Conservation (phyloP, 805 yeast species). For the Starmerella geochares region DNA sequence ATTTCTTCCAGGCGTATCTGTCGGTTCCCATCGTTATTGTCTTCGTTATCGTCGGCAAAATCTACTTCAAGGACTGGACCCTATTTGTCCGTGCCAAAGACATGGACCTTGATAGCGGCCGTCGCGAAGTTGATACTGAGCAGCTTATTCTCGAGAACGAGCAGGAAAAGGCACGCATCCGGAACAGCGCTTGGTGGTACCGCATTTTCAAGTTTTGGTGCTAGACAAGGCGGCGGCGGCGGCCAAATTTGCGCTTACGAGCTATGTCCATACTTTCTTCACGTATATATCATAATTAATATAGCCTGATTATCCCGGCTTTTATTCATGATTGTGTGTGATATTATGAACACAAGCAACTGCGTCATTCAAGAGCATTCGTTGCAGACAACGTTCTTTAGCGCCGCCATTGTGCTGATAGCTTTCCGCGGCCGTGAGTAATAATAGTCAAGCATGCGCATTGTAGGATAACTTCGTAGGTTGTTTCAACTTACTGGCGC, state of each 20-base stretch:
- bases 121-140: conserved; percentile 42
- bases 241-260: neutral
- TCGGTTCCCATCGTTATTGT: conserved; percentile 38
- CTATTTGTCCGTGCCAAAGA: conserved; percentile 40
- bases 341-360: too few species aligned
- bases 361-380: too few species aligned
- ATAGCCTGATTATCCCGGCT: too few species aligned
- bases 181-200: neutral
- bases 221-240: neutral
- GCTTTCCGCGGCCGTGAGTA: too few species aligned
- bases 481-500: too few species aligned
- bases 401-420: too few species aligned
- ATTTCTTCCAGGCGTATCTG: conserved; percentile 47
- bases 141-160: conserved; percentile 4
- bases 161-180: conserved; percentile 8
- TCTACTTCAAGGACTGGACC: conserved; percentile 33
- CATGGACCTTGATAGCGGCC: conserved; percentile 54
- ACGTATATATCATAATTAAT: too few species aligned
- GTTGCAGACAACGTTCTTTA: too few species aligned
- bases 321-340: too few species aligned
- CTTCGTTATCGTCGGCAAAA: conserved; percentile 45
- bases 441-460: too few species aligned
- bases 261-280: too few species aligned
- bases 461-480: too few species aligned
- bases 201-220: conserved; percentile 15